Percentiles rank a stretch among this genome's conserved stretches.
These are phyloP conservation scores for Meyerozyma elateridarum DNA, from an alignment of 1,139 yeast species.

Conservation along the genomic window DNA sequence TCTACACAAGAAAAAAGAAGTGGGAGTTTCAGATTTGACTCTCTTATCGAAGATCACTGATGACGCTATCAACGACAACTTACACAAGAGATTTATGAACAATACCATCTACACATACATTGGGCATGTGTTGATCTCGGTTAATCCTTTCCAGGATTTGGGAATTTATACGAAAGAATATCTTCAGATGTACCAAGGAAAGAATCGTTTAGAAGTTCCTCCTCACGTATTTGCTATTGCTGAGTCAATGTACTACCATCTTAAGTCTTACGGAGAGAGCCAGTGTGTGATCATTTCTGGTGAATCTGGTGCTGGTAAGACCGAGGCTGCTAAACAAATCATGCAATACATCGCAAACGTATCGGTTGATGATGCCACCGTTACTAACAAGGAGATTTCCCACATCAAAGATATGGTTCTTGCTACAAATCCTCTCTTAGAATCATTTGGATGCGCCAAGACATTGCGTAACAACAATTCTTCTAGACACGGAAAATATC, in stretches of 20 bases:
- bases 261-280: conserved; percentile 90
- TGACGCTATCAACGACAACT: conserved; percentile 87
- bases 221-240: conserved; percentile 99
- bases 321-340: conserved; percentile 97
- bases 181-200: conserved; percentile 76
- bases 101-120: conserved; percentile 86
- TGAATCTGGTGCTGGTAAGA: conserved; percentile 98
- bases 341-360: conserved; percentile 98
- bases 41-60: conserved; percentile 84
- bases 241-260: conserved; percentile 91
- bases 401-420: conserved; percentile 95
- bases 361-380: conserved; percentile 43
- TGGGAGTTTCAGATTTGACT: conserved; percentile 94
- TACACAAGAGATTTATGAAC: conserved; percentile 83
- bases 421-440: conserved; percentile 94
- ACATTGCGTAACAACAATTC: conserved; percentile 94
- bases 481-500: conserved; percentile 94
- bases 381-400: conserved; percentile 48
- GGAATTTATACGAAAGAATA: conserved; percentile 87
- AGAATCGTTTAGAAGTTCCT: conserved; percentile 93
- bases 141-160: conserved; percentile 92
- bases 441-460: conserved; percentile 97
- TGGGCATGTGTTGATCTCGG: conserved; percentile 88
- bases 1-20: conserved; percentile 84
- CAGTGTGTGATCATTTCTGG: conserved; percentile 99